Conservation (phyloP, 495 filamentous ascomycete species). For the Thozetella sp. region DNA sequence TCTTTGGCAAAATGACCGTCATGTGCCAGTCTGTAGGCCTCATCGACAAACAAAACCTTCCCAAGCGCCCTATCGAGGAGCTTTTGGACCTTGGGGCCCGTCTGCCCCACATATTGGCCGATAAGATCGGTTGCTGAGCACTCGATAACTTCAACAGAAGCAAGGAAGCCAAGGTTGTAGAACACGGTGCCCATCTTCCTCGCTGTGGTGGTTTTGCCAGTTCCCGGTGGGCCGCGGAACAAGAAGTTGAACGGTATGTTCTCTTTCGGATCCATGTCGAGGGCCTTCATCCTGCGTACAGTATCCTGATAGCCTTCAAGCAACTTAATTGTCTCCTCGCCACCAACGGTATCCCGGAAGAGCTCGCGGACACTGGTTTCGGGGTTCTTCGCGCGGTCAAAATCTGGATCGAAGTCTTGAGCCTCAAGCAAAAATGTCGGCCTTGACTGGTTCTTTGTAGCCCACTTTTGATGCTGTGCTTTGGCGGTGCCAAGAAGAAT, state of each 20-base stretch:
- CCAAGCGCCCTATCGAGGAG: slow-evolving; percentile 62
- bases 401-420: slow-evolving; percentile 70
- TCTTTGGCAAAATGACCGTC: slow-evolving; percentile 65
- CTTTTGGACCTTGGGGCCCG: slow-evolving; percentile 62
- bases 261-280: slow-evolving; percentile 60
- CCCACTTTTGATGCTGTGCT: slow-evolving; percentile 53
- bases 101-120: slow-evolving; percentile 63
- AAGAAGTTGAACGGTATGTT: slow-evolving; percentile 43
- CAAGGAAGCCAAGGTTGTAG: slow-evolving; percentile 70
- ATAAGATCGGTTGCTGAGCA: slow-evolving; percentile 64
- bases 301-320: slow-evolving; percentile 62
- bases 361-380: slow-evolving; percentile 54
- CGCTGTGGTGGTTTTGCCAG: slow-evolving; percentile 76
- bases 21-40: slow-evolving; percentile 60
- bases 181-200: slow-evolving; percentile 72
- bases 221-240: slow-evolving; percentile 51
- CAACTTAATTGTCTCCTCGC: slow-evolving; percentile 59
- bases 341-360: slow-evolving; percentile 69
- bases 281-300: slow-evolving; percentile 51
- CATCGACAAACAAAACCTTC: slow-evolving; percentile 68
- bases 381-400: slow-evolving; percentile 52
- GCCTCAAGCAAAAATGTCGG: slow-evolving; percentile 46
- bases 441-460: slow-evolving; percentile 23
- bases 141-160: slow-evolving; percentile 56
- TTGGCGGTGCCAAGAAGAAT: slow-evolving; percentile 65